Evolutionary conservation across 345 rosid genomes (phyloP), one percentile per base, ranked within the genome.

Genomic region (Syzygium grande): DNA sequence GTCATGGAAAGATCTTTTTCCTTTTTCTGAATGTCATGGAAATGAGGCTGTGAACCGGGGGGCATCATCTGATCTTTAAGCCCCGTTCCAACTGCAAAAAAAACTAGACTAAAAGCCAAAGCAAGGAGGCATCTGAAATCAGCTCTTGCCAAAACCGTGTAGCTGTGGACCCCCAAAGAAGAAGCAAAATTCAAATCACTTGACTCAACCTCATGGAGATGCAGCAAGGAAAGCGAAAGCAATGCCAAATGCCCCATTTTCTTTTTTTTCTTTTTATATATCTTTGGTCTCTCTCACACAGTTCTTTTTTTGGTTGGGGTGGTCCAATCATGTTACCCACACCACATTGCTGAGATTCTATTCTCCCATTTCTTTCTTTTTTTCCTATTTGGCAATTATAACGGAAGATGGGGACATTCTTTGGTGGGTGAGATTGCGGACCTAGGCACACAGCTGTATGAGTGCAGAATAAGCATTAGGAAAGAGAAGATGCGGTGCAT

Each of bases 191-290:
- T 29, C 3, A 9, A 58, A 9, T 34, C 19, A 22, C 80, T 73
- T 34, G 23, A 73, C 7, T 13, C 49, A 34, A 21, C 9, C 49
- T 73, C 80, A 73, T 34, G 25, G 25, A 16, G 80, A 73, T 73
- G 49, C 78, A 34, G 19, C 80, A 73, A 73, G 80, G 13, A 73
- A 34, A 68, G 13, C 1, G 13, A 19, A 23, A 4, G 46, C 25
- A 68, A 21, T 68, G 80, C 13, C 46, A 9, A 34, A 34, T 4
- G 9, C 34, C 78, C 43, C 78, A 2, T 16, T 30, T 65, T 30
- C 38, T 16, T 30, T 65, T 30, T 30, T 58, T 0, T 23, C 4
- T 56, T 23, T 1, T 27, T 25, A 1, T 1, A 11, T 59, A 4
- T 58, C 11, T 15, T n/a, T 63, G 19, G 10, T 17, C 79, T 30